Evolutionary conservation across 2,329 filamentous ascomycete genomes (phyloP), one percentile per base, ranked within the genome.

Genomic region (Nemania abortiva): DNA sequence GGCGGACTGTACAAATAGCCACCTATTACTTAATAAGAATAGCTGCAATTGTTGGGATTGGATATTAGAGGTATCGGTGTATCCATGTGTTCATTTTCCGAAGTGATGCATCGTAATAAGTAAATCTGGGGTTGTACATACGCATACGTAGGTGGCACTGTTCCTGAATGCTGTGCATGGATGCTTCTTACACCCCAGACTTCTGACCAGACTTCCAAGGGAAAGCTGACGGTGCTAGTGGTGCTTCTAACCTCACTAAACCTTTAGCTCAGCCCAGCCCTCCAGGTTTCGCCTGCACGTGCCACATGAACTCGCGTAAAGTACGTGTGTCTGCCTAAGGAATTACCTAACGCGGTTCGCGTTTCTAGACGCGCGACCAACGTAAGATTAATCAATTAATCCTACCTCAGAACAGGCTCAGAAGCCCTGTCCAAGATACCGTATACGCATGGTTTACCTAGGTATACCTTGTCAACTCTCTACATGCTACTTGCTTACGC

Each of bases 251-350:
- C 37, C 20, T 47, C 20, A 49, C n/a, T 49, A 49, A 9, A 34
- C 5, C 31, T n/a, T 34, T 34, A 34, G 31, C 31, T 34, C 9
- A 49, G n/a, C n/a, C 9, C n/a, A 20, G 20, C 45, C 45, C 11
- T 2, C 45, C 11, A 49, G 37, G 37, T 42, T 42, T 3, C 31
- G 29, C 13, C 50, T 24, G 69, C 67, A 69, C 70, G 65, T 65
- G 71, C 67, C 70, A 67, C 67, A 68, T 70, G 69, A 71, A 9
- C 53, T 52, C 71, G 71, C 70, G 71, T 73, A 68, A 70, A 70
- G 63, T 59, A 68, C 70, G 70, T 70, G 70, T 60, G 22, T 49
- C 49, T 52, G 24, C 47, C 6, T 27, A 27, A 27, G 20, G 29
- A 31, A 13, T 27, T 56, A 31, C 45, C 39, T 54, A 45, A 65